Conservation (phyloP, 208 protist species). For the Acanthamoeba sp. region DNA sequence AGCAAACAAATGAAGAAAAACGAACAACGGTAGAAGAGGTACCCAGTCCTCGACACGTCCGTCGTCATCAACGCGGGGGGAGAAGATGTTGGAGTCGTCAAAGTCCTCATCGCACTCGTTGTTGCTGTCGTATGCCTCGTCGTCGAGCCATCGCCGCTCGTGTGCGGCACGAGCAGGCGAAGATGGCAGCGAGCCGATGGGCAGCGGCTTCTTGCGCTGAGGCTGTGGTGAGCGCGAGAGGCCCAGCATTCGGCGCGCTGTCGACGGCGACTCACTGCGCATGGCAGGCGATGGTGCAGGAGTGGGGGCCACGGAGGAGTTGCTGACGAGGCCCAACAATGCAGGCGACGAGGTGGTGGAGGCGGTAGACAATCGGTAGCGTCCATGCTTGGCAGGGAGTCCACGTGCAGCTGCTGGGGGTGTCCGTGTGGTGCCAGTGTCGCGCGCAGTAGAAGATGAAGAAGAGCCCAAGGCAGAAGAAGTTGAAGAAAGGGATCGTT, state of each 20-base stretch:
- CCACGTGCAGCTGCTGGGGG: too few species aligned
- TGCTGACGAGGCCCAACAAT: not conserved
- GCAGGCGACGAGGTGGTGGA: not conserved
- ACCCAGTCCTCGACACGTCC: not conserved
- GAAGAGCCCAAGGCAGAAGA: not conserved
- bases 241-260: not conserved
- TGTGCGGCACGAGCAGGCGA: not conserved
- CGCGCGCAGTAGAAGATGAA: not conserved
- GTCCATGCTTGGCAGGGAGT: not conserved
- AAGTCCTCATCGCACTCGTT: not conserved
- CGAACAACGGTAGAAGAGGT: not conserved
- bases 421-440: too few species aligned
- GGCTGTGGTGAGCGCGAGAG: not conserved
- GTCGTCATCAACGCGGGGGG: not conserved
- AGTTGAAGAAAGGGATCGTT: not conserved
- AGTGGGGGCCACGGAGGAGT: not conserved
- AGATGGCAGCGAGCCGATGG: not conserved
- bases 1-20: too few species aligned
- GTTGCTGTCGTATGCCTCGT: not conserved
- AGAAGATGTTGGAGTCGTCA: not conserved
- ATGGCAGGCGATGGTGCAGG: not conserved
- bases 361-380: not conserved
- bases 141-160: not conserved
- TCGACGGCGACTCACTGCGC: not conserved
- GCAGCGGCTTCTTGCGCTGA: not conserved